Evolutionary conservation across 2,329 filamentous ascomycete species (phyloP).

Genomic region (Colletotrichum sublineola): DNA sequence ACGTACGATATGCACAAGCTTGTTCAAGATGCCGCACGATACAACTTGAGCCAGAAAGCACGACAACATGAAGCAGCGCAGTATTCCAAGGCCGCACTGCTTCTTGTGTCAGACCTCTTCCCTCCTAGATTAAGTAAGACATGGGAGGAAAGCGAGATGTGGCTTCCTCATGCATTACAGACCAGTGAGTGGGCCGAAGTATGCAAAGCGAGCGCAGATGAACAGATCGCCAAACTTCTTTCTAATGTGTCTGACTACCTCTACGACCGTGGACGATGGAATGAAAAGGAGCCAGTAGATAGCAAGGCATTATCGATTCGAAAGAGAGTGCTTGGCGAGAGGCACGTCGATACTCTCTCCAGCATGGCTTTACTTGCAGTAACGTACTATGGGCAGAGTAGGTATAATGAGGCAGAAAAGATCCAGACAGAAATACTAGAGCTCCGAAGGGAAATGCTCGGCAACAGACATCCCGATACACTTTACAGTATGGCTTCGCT

Average conservation of each 20-base stretch:
- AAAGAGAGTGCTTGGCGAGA: neutral
- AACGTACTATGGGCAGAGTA: neutral
- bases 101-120: neutral
- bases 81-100: neutral
- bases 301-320: too few species aligned
- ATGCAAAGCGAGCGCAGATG: neutral
- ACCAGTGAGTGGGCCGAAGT: neutral
- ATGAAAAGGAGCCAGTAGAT: neutral
- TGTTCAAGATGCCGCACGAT: neutral
- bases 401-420: neutral
- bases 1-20: neutral
- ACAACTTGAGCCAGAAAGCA: neutral
- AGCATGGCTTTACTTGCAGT: neutral
- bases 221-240: neutral
- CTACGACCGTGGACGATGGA: neutral
- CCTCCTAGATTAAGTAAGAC: neutral
- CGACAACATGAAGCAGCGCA: neutral
- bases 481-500: neutral
- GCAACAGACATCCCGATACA: neutral
- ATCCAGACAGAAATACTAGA: accelerated
- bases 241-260: neutral
- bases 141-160: neutral
- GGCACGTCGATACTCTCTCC: too few species aligned
- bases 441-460: neutral
- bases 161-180: neutral